phyloP scores from a whole-genome alignment of 2,329 filamentous ascomycete genomes.

The Sporothrix schenckii region DNA sequence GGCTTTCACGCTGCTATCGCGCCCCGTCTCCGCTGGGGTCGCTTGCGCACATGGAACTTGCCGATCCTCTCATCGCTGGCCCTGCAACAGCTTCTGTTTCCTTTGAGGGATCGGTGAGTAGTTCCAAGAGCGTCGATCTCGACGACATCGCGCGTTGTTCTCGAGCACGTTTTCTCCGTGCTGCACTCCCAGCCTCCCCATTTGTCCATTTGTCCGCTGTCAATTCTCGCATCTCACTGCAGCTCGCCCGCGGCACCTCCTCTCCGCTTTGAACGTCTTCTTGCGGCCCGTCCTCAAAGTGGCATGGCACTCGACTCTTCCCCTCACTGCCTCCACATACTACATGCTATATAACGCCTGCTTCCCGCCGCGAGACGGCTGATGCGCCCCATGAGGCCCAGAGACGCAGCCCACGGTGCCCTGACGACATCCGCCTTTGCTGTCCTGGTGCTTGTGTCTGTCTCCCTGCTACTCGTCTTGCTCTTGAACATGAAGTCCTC shows the following conservation, averaged over 20 bases:
- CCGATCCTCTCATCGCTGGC: conserved; percentile 17
- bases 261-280: not conserved
- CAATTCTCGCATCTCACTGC: not conserved
- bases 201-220: too few relatives aligned
- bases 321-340: not conserved
- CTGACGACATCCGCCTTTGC: conserved; percentile 26
- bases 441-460: conserved; percentile 29
- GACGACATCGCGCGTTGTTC: conserved; percentile 11
- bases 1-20: conserved; percentile 9
- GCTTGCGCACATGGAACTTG: not conserved
- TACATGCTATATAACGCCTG: conserved; percentile 29
- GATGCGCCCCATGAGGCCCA: conserved; percentile 24
- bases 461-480: conserved; percentile 31
- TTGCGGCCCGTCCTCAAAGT: conserved; percentile 4
- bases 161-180: conserved; percentile 5
- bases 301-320: conserved; percentile 6
- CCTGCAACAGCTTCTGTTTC: not conserved
- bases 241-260: not conserved
- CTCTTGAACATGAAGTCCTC: conserved; percentile 26
- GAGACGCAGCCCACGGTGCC: conserved; percentile 13
- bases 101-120: not conserved
- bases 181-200: not conserved
- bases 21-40: conserved; percentile 11
- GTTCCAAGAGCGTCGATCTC: not conserved
- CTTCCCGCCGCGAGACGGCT: conserved; percentile 21